Base-by-base conservation (phyloP, 208 protist genomes). In the Crithidia thermophila region DNA sequence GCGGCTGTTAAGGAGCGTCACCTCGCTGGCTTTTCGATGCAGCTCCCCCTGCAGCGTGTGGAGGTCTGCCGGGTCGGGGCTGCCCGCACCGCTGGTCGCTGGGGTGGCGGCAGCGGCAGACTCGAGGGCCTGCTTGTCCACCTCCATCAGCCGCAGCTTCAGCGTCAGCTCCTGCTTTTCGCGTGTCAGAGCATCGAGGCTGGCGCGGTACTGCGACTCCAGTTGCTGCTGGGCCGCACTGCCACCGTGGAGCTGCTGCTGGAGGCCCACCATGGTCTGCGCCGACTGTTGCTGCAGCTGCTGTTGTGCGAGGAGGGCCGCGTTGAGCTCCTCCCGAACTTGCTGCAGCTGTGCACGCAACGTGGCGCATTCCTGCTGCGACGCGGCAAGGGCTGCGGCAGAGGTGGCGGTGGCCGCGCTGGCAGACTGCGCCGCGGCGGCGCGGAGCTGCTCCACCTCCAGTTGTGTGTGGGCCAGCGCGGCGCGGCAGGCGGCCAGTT, bases 1-100 rank as follows among this genome's bases (percentile, higher is more conserved):
- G 2, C 83, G 87, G 53, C 81, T 86, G 42, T 77, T 73, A 20
- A 96, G 61, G 7, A 91, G 59, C 31, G 85, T 69, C 33, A 87
- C 73, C 50, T 93, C 75, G 39, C 66, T 80, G 21, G 76, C 55
- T 53, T 85, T 84, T n/a, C 82, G 66, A 14, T 79, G 72, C 25
- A 84, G 52, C 56, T 93, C 85, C 21, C 50, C 47, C 47, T 96
- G 81, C 20, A 93, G 51, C 52, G 87, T 67, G 27, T 65, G 30
- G 27, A 92, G 37, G 11, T 55, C 61, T 1, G 57, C 52, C 11
- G 77, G 75, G 63, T 89, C 84, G 11, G 74, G 62, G 36, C 20
- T 42, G 21, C 56, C 21, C 13, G 67, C 20, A 18, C 36, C 34
- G 18, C 59, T 67, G 3, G 49, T 27, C 7, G 8, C 20, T 14